Evolutionary conservation across 371 early-diverging fungal species (phyloP), one percentile per base, ranked within the genome.

Genomic region (Mortierella sp.): DNA sequence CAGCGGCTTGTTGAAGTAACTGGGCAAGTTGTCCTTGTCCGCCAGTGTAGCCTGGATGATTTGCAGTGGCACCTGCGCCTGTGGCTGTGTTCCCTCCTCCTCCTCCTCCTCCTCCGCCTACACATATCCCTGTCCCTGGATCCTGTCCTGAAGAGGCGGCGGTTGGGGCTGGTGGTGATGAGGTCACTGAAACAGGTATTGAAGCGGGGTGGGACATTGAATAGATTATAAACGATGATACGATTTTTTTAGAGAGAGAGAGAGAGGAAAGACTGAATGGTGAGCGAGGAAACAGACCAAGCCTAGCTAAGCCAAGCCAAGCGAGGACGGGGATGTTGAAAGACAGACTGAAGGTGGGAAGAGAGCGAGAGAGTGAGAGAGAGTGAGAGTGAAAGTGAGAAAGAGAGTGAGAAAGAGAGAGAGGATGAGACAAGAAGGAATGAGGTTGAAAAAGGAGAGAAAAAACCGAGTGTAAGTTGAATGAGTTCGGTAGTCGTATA

Each of bases 11-110:
- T 42, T 52, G 58, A 48, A 62, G 50, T 19, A 56, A 46, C 11
- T 69, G 61, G 21, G 60, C 56, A 9, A 60, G 46, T 26, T 68
- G 69, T 7, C 50, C 56, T 34, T 68, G 60, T 30, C 46, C 55
- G n/a, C 27, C 41, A 2, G 30, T 31, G 28, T 30, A 26, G 26
- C 8, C 28, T 26, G 12, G 39, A 1, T 59, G 39, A 42, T 24
- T 47, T 15, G 21, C 24, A 39, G 19, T 19, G 3, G 6, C 21
- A 42, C 39, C 51, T 50, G 31, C 27, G 17, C 39, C 32, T 30
- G 47, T 27, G 28, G 19, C 26, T 28, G 59, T 42, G 17, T 17
- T 53, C 21, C 4, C 46, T 21, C 66, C 66, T 23, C 19, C 27
- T 30, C 41, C 27, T 39, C 43, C 32, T 37, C 19, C 56, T n/a